Base-by-base conservation (phyloP, 1,284 basidiomycete species). In the Takashimella tepidaria region DNA sequence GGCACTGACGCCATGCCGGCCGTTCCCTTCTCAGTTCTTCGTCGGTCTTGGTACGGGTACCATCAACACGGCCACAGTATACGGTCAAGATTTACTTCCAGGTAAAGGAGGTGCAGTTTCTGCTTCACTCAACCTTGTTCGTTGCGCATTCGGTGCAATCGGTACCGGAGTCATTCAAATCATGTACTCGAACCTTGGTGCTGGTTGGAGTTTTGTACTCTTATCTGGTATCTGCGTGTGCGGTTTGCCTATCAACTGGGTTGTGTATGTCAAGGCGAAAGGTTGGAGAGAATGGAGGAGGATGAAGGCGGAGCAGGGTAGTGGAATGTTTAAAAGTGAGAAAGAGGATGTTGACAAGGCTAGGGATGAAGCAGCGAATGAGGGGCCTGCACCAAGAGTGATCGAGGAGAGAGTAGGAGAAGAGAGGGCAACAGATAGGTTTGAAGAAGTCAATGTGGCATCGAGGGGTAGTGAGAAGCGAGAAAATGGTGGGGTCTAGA, bases 161-260 rank as follows among this genome's bases (percentile, higher is more conserved):
- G 70, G 70, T 1, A 68, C 69, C 3, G 66, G 61, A 3, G 58
- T 61, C 45, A 63, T 74, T 63, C 64, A 69, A 54, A 53, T 69
- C 11, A 56, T 76, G 47, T 68, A 75, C 50, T 60, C 60, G 5
- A 45, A 56, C 1, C 52, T 77, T 6, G 67, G 68, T 3, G 63
- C 68, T 1, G 75, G 75, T 12, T 76, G 70, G 72, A 70, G 72
- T 11, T 72, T 72, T 26, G 70, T 72, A 23, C 58, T 75, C 6
- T 53, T 74, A 45, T 61, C 64, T 6, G 74, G 70, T 0, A 54
- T 73, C 5, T 59, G 61, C 26, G 25, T 70, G 2, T 45, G 61
- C 0, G 59, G 55, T 4, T 41, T 61, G 5, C 72, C 73, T 0
- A 45, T 74, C 19, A 61, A 64, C 1, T 44, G 66, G 23, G 20